These are phyloP conservation scores for Centella asiatica DNA, from an alignment of 129 eudicot genomes.

Conservation along the genomic window DNA sequence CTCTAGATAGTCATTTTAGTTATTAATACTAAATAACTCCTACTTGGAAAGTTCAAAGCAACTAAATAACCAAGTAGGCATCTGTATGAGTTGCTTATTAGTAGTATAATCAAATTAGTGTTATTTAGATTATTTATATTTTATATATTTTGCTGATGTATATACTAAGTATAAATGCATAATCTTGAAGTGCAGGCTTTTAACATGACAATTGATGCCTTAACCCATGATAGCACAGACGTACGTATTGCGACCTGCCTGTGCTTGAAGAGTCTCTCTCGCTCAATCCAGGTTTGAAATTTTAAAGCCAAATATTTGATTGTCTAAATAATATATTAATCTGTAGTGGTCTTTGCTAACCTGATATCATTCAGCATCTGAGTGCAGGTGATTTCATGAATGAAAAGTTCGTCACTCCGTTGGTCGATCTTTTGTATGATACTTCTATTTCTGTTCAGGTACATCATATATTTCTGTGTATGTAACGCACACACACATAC, in stretches of 20 bases:
- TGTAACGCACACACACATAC: too few species aligned
- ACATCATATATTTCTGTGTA: not conserved
- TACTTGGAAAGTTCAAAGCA: too few species aligned
- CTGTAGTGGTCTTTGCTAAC: slow-evolving; percentile 22
- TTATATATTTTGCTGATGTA: not conserved
- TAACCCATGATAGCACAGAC: slow-evolving; percentile 60
- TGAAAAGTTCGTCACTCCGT: slow-evolving; percentile 43
- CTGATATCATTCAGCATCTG: slow-evolving; percentile 48
- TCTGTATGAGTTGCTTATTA: not conserved
- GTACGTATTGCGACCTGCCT: slow-evolving; percentile 84
- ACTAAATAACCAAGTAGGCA: too few species aligned
- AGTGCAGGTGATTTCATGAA: slow-evolving; percentile 90
- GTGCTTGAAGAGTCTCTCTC: slow-evolving; percentile 73
- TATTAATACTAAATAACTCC: too few species aligned
- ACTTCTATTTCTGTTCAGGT: slow-evolving; percentile 74
- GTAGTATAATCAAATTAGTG: not conserved
- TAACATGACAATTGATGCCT: slow-evolving; percentile 40
- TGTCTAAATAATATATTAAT: not conserved
- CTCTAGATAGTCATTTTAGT: too few species aligned
- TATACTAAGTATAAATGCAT: slow-evolving; percentile 13
- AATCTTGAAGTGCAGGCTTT: slow-evolving; percentile 42
- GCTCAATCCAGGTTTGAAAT: slow-evolving; percentile 83
- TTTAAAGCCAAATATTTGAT: not conserved
- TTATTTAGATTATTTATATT: not conserved
- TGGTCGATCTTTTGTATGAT: slow-evolving; percentile 67